Conservation (phyloP, 2,329 filamentous ascomycete genomes). For the Fusarium proliferatum region DNA sequence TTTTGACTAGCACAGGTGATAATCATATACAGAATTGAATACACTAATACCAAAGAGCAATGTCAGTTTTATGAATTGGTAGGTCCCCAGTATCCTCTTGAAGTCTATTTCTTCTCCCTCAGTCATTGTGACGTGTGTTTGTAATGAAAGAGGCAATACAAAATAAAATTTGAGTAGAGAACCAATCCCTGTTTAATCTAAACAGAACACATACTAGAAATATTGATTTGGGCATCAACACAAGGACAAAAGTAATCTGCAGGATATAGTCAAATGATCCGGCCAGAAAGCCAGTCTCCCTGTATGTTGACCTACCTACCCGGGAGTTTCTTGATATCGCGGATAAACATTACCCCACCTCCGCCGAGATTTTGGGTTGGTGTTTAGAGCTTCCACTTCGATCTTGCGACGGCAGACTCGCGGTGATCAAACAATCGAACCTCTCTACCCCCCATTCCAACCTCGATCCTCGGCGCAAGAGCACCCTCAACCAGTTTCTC, state of each 20-base stretch:
- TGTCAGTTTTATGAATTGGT: not conserved
- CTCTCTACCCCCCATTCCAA: slow-evolving; percentile 1
- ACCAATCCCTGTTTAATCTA: rapidly evolving
- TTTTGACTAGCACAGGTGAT: not conserved
- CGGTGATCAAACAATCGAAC: slow-evolving; percentile 32
- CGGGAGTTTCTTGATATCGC: not conserved
- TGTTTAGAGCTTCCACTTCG: slow-evolving; percentile 37
- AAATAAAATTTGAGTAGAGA: too few relatives aligned
- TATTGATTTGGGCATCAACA: not conserved
- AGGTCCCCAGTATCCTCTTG: not conserved
- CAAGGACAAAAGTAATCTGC: not conserved
- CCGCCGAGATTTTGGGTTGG: slow-evolving; percentile 41
- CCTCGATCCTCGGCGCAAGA: not conserved
- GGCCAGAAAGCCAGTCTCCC: too few relatives aligned
- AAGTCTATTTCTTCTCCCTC: too few relatives aligned
- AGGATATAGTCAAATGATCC: not conserved
- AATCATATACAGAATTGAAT: too few relatives aligned
- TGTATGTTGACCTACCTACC: not conserved
- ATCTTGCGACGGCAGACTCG: slow-evolving; percentile 44
- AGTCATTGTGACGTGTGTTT: not conserved
- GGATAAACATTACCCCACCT: slow-evolving; percentile 34
- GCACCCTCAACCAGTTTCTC: not conserved
- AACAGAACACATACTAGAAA: not conserved
- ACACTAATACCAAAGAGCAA: not conserved
- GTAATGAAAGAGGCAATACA: rapidly evolving